These are phyloP conservation scores for Xylaria sp. DNA, from an alignment of 2,329 filamentous ascomycete genomes.

Conservation along the genomic window DNA sequence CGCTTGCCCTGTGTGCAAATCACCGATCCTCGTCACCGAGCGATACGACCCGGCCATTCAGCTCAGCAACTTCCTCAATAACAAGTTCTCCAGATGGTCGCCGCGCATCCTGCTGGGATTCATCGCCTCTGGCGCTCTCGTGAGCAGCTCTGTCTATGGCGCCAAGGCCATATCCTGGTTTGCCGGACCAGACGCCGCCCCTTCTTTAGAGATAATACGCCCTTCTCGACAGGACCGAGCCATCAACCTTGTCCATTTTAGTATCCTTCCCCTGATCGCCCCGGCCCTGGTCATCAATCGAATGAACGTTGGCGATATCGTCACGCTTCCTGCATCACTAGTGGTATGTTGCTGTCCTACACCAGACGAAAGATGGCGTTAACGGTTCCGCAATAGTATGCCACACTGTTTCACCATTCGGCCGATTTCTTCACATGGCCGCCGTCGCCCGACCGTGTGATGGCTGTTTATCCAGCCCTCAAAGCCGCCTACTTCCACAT, in stretches of 20 bases:
- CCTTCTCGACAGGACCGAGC: constrained; percentile 12
- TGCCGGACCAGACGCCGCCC: constrained; percentile 58
- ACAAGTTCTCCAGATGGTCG: constrained; percentile 63
- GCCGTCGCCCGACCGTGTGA: constrained; percentile 62
- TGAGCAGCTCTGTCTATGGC: constrained; percentile 66
- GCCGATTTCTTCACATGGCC: constrained; percentile 63
- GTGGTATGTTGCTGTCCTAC: constrained; percentile 42
- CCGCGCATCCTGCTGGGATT: constrained; percentile 75
- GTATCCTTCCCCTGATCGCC: constrained; percentile 71
- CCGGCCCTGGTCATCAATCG: constrained; percentile 75
- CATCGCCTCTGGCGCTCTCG: constrained; percentile 61
- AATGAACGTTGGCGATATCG: constrained; percentile 67
- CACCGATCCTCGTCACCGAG: constrained; percentile 78
- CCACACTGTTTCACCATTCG: constrained; percentile 58
- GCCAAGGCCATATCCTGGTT: constrained; percentile 62
- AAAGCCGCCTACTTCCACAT: constrained; percentile 56
- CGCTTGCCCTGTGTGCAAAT: constrained; percentile 89
- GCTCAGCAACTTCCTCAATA: constrained; percentile 68
- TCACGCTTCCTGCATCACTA: constrained; percentile 50
- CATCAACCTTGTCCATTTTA: constrained; percentile 43
- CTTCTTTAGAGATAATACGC: constrained; percentile 30
- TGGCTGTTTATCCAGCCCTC: constrained; percentile 60
- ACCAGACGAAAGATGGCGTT: not conserved
- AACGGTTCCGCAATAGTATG: constrained; percentile 55
- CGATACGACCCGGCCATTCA: constrained; percentile 79